A percentile compares a stretch with the other conserved stretches of the same genome.
Conservation (phyloP, 768 basidiomycete species). For the Lactarius evosmus region DNA sequence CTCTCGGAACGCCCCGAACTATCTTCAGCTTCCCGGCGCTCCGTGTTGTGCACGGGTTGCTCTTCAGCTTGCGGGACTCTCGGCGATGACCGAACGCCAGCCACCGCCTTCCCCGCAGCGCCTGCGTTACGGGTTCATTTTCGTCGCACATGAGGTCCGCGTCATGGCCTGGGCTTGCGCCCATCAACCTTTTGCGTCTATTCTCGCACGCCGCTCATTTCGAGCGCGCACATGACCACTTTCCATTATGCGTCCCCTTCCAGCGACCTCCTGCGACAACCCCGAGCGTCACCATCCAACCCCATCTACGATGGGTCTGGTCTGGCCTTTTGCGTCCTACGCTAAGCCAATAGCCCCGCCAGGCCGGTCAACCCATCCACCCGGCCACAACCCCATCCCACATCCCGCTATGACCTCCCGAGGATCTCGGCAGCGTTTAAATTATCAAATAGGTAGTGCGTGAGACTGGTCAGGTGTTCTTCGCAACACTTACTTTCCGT, state of each 20-base stretch:
- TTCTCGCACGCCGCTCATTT: slow-evolving; percentile 22
- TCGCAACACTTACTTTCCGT: neutral
- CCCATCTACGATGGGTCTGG: slow-evolving; percentile 3
- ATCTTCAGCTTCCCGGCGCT: slow-evolving; percentile 16
- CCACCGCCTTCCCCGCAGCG: slow-evolving; percentile 25
- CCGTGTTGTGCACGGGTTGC: slow-evolving; percentile 5
- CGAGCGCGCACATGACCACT: slow-evolving; percentile 21
- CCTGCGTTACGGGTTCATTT: slow-evolving; percentile 11
- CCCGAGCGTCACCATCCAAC: slow-evolving; percentile 9
- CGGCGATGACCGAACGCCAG: slow-evolving; percentile 14
- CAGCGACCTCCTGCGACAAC: slow-evolving; percentile 1
- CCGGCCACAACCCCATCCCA: neutral
- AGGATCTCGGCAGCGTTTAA: slow-evolving; percentile 20
- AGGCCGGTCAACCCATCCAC: neutral
- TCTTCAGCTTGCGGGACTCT: neutral
- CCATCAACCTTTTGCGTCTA: slow-evolving; percentile 7
- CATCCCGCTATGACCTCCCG: slow-evolving; percentile 4
- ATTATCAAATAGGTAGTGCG: slow-evolving; percentile 8
- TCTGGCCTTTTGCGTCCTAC: slow-evolving; percentile 9
- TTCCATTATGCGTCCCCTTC: slow-evolving; percentile 1
- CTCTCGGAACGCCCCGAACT: slow-evolving; percentile 16
- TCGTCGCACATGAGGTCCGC: slow-evolving; percentile 5
- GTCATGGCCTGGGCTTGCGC: slow-evolving; percentile 27
- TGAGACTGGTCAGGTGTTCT: slow-evolving; percentile 11
- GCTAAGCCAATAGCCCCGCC: neutral